Evolutionary conservation across 345 rosid genomes (phyloP).

Genomic region (Boechera retrofracta): DNA sequence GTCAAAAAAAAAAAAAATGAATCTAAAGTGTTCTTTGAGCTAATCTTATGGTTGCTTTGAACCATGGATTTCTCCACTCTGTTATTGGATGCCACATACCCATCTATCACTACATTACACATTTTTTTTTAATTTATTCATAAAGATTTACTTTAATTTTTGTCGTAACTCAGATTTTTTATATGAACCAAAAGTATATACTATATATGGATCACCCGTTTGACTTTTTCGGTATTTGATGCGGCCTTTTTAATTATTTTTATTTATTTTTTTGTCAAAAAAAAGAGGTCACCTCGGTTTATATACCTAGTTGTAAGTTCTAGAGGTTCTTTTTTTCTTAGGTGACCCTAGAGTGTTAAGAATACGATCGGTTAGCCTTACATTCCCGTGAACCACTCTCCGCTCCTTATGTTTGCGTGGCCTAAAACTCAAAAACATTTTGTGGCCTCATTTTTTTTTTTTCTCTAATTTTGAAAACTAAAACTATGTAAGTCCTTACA

Average conservation of each 20-base stretch:
- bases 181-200: neutral
- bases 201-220: constrained; percentile 4
- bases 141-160: constrained; percentile 16
- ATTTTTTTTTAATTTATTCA: neutral
- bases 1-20: neutral
- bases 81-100: constrained; percentile 54
- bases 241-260: neutral
- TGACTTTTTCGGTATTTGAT: constrained; percentile 34
- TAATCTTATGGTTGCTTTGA: constrained; percentile 61
- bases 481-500: too few relatives aligned
- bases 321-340: too few relatives aligned
- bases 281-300: too few relatives aligned
- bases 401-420: too few relatives aligned
- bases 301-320: too few relatives aligned
- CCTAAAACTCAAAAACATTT: too few relatives aligned
- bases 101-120: constrained; percentile 35
- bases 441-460: too few relatives aligned
- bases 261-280: too few relatives aligned
- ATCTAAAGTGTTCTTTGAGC: constrained; percentile 47
- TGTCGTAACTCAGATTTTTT: constrained; percentile 19
- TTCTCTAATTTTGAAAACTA: too few relatives aligned
- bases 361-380: too few relatives aligned
- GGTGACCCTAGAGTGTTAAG: too few relatives aligned
- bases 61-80: constrained; percentile 59
- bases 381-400: too few relatives aligned